A percentile compares a stretch with the other conserved stretches of the same genome.
phyloP scores from a whole-genome alignment of 176 grass and related monocot species.

The Chloris gayana region DNA sequence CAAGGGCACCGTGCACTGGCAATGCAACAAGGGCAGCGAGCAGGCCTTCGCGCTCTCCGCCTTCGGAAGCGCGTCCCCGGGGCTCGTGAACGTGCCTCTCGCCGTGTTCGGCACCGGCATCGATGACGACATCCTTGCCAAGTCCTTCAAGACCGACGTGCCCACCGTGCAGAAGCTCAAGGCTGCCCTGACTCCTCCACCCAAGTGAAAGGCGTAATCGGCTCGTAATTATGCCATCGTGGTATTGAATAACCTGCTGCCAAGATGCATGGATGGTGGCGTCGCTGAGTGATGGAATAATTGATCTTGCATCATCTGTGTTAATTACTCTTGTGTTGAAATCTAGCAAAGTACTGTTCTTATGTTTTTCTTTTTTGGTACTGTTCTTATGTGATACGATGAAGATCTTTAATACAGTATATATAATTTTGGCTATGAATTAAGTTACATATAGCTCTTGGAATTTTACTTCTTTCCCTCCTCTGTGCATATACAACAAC shows the following conservation, averaged over 20 bases:
- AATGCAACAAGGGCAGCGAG: slow-evolving; percentile 31
- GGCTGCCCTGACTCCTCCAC: neutral
- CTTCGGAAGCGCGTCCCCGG: slow-evolving; percentile 21
- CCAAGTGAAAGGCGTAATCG: slow-evolving; percentile 1
- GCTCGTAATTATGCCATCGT: too few relatives aligned
- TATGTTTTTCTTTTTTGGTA: too few relatives aligned
- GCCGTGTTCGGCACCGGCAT: slow-evolving; percentile 44
- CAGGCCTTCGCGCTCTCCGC: slow-evolving; percentile 21
- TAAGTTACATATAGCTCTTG: too few relatives aligned
- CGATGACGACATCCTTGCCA: slow-evolving; percentile 17
- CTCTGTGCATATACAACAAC: too few relatives aligned
- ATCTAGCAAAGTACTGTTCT: too few relatives aligned
- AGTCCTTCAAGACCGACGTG: slow-evolving; percentile 43
- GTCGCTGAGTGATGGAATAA: neutral
- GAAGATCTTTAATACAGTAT: too few relatives aligned
- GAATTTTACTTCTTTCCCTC: too few relatives aligned
- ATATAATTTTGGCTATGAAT: too few relatives aligned
- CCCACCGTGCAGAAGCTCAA: slow-evolving; percentile 32
- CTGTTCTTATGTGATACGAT: too few relatives aligned
- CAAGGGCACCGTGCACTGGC: slow-evolving; percentile 61
- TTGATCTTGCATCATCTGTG: neutral
- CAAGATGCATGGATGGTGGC: neutral
- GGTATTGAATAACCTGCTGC: neutral
- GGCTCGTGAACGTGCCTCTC: slow-evolving; percentile 13
- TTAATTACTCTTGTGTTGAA: neutral